Evolutionary conservation across 75 land plant genomes (phyloP).

Genomic region (Cryptomeria japonica): DNA sequence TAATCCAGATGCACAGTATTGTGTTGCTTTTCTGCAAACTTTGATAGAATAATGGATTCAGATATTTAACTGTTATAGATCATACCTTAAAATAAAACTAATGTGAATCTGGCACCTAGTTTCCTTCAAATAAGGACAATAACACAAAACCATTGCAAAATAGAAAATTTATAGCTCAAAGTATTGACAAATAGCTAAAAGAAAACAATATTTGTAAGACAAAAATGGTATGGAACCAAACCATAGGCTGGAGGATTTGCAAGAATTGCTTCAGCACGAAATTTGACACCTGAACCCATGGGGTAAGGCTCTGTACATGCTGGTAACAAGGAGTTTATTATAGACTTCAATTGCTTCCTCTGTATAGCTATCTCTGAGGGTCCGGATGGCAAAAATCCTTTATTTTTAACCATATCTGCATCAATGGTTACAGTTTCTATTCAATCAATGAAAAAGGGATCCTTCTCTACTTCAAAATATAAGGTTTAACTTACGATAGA

Average conservation of each 20-base stretch:
- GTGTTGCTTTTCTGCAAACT: not conserved
- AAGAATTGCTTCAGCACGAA: constrained; percentile 88
- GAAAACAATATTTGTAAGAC: not conserved
- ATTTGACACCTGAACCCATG: constrained; percentile 62
- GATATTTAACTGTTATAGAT: not conserved
- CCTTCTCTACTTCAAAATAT: not conserved
- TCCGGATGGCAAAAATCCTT: constrained; percentile 93
- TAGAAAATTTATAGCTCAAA: not conserved
- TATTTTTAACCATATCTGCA: constrained; percentile 98
- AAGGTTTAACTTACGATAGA: not conserved
- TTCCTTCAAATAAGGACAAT: not conserved
- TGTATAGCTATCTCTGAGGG: constrained; percentile 91
- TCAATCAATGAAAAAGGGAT: not conserved
- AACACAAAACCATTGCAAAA: not conserved
- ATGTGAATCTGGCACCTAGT: not conserved
- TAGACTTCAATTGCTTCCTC: constrained; percentile 85
- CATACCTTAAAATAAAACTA: not conserved
- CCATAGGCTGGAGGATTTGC: constrained; percentile 99
- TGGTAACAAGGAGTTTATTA: constrained; percentile 79
- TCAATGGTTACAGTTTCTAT: not conserved
- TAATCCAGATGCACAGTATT: not conserved
- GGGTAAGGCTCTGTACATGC: constrained; percentile 83
- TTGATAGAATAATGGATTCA: not conserved
- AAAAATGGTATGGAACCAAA: constrained; percentile 23
- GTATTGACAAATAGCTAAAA: not conserved